Base-by-base conservation (phyloP, 768 basidiomycete genomes). In the Xerocomellus chrysenteron region DNA sequence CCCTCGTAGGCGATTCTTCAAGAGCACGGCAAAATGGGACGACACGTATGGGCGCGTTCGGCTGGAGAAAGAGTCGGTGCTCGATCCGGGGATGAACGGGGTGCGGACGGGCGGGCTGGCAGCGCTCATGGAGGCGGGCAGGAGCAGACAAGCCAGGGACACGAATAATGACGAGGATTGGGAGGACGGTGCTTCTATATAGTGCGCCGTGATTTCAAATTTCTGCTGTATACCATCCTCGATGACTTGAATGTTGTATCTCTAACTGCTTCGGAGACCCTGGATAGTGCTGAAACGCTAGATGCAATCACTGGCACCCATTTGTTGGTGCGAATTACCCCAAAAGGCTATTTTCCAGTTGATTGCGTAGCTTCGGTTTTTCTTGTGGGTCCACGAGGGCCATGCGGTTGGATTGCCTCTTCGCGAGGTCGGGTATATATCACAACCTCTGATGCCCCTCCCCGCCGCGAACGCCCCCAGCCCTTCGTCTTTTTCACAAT, bases 1-100 rank as follows among this genome's bases (percentile, higher is more conserved):
- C 11, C 63, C 74, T 11, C 79, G 77, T 54, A 68, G 87, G 49
- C 75, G 80, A 48, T 88, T 88, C 69, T 88, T 88, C 74, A 78
- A 80, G 64, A 82, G 78, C 47, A 72, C 57, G 2, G 69, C 70
- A 21, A 72, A 68, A 37, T 72, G 77, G 78, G 69, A 74, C 48
- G 66, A 74, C 35, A 26, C 61, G 11, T 54, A 67, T 41, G 54
- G 67, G 33, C 56, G 65, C 32, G 61, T 73, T 8, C 56, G 59
- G 56, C 14, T 66, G 9, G 70, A 63, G 32, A 64, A 52, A 43
- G 70, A 66, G 26, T 30, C 52, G 5, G 64, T 57, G n/a, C n/a
- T 71, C 8, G 63, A 70, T 30, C 41, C 41, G 3, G 63, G 54
- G 47, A 17, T 54, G 63, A 57, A 57, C 26, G 58, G 52, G 36